Evolutionary conservation across 371 early-diverging fungal genomes (phyloP), one percentile per base, ranked within the genome.

Genomic region (Rhizopus microsporus): DNA sequence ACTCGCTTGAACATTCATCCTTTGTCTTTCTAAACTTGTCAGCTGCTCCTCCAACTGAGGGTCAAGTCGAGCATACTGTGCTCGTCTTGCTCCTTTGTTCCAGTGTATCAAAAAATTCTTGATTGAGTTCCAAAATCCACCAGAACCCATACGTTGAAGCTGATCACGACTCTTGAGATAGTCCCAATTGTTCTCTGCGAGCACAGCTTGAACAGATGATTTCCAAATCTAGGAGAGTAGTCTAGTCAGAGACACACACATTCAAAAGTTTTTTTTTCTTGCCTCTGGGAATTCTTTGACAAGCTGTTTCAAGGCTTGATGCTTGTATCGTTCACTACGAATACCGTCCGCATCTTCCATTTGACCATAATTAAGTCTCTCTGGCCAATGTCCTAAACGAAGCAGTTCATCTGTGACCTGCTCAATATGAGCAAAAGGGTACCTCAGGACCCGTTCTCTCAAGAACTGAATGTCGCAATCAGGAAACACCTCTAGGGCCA

Each of bases 171-270:
- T 77, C 12, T 67, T 57, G 7, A 74, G 3, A 56, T 77, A 85
- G 53, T 82, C 80, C 74, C 72, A 76, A 48, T 81, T 77, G 60
- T 81, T 77, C 40, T 85, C 85, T 10, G 83, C 82, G 44, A 85
- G 51, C 8, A 83, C 78, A 2, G 83, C 83, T 62, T 71, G 62
- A 44, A 85, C 72, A 8, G 83, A 75, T 4, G 83, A 81, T 56
- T 71, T 79, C 75, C 81, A 82, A 9, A 76, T 62, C 73, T 63
- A 13, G 2, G 35, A 7, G 37, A 16, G 9, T 35, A 15, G 13
- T 3, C 29, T 3, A 16, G 29, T 35, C 9, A 16, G 23, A 23
- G 23, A 23, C 23, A 23, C 23, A 23, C 23, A 23, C 23, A 23
- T 2, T 1, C 2, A 30, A 23, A 10, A 15, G 12, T 35, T 12